Conservation (phyloP, 169 alveolate species). For the Theileria orientalis region DNA sequence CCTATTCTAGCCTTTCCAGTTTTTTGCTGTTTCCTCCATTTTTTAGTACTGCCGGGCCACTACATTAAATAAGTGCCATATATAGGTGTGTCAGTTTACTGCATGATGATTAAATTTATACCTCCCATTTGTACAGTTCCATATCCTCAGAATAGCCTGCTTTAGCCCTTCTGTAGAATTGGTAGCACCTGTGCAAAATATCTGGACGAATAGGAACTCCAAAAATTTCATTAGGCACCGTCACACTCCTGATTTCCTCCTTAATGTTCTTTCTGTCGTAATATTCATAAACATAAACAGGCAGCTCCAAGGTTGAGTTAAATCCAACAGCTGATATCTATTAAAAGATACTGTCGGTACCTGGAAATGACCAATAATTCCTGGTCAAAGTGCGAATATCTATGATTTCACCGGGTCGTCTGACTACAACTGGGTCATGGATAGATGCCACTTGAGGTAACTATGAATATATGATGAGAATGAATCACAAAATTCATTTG, state of each 20-base stretch:
- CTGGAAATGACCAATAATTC: constrained; percentile 80
- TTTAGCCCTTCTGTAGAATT: constrained; percentile 75
- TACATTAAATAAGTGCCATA: background rate
- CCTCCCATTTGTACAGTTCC: constrained; percentile 84
- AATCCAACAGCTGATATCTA: constrained; percentile 79
- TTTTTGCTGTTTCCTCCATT: constrained; percentile 75
- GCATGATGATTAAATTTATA: background rate
- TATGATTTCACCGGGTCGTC: constrained; percentile 82
- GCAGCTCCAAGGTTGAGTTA: constrained; percentile 78
- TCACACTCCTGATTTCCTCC: constrained; percentile 39
- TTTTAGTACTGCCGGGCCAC: constrained; percentile 83
- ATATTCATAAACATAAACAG: constrained; percentile 71
- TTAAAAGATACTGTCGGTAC: constrained; percentile 7
- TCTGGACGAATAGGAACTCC: constrained; percentile 82
- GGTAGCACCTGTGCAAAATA: constrained; percentile 77
- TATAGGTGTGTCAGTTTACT: background rate
- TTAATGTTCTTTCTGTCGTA: constrained; percentile 45
- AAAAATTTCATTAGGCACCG: constrained; percentile 82
- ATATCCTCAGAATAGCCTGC: constrained; percentile 85
- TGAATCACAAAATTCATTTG: too few species aligned
- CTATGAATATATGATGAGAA: too few species aligned
- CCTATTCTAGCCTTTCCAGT: constrained; percentile 84
- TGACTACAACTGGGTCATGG: constrained; percentile 75
- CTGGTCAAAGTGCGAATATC: constrained; percentile 70
- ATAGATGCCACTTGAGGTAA: constrained; percentile 58